Evolutionary conservation across 2,329 filamentous ascomycete genomes (phyloP).

Genomic region (Clonostachys byssicola): DNA sequence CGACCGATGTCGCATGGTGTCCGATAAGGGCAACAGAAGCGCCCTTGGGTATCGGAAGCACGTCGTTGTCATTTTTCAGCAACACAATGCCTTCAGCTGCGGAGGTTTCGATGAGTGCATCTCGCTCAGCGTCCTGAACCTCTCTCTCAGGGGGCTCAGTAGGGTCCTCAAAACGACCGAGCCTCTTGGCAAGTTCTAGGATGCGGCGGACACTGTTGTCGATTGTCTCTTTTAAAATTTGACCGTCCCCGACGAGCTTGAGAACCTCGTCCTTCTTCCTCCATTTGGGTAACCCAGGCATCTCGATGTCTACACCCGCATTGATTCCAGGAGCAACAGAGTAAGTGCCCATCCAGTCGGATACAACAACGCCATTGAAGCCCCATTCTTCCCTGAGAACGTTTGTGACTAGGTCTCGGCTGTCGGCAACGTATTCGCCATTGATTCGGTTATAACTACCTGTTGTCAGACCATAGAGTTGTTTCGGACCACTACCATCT

Average conservation of each 20-base stretch:
- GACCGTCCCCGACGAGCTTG: slow-evolving; percentile 4
- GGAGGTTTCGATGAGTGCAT: slow-evolving; percentile 13
- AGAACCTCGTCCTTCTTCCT: background rate
- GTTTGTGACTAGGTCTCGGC: slow-evolving; percentile 23
- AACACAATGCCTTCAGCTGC: slow-evolving; percentile 43
- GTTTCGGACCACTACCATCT: too few species aligned
- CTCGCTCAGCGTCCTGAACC: slow-evolving; percentile 11
- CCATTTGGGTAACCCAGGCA: slow-evolving; percentile 17
- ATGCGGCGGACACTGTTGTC: slow-evolving; percentile 19
- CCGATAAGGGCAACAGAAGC: slow-evolving; percentile 56
- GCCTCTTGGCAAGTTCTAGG: slow-evolving; percentile 15
- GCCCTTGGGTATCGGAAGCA: slow-evolving; percentile 52
- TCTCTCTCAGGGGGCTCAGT: slow-evolving; percentile 7
- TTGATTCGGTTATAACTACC: slow-evolving; percentile 45
- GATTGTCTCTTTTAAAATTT: slow-evolving; percentile 11
- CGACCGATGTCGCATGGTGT: slow-evolving; percentile 52
- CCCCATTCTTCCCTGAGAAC: slow-evolving; percentile 33
- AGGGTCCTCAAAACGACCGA: background rate
- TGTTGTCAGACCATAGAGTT: slow-evolving; percentile 26
- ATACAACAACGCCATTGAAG: slow-evolving; percentile 36
- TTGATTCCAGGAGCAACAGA: slow-evolving; percentile 18
- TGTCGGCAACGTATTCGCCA: slow-evolving; percentile 31
- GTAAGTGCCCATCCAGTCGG: slow-evolving; percentile 31
- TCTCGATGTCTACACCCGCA: slow-evolving; percentile 15
- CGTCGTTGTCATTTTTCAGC: slow-evolving; percentile 17